Evolutionary conservation across 2,329 filamentous ascomycete species (phyloP).

Genomic region (Xylaria sp.): DNA sequence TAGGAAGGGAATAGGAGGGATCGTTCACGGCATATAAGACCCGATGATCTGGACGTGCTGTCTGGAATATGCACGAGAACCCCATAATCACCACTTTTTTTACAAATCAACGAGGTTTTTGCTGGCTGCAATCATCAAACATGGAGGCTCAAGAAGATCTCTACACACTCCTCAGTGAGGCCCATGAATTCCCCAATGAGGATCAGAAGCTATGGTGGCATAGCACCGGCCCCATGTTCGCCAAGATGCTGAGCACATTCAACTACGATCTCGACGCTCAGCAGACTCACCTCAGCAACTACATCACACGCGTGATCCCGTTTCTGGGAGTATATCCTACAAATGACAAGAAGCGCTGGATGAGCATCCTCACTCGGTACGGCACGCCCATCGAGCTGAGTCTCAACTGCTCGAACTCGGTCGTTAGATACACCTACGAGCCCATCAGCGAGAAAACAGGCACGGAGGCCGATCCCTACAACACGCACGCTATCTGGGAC

Average conservation of each 20-base stretch:
- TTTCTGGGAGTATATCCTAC: not conserved
- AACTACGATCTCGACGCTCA: not conserved
- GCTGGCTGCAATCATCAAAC: too few species aligned
- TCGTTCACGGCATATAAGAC: too few species aligned
- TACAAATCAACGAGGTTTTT: too few species aligned
- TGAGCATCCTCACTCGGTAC: not conserved
- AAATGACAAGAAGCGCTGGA: not conserved
- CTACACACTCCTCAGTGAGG: too few species aligned
- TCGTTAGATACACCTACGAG: not conserved
- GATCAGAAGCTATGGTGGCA: not conserved
- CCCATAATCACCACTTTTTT: too few species aligned
- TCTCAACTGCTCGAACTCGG: not conserved
- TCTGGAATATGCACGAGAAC: too few species aligned
- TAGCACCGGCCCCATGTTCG: not conserved
- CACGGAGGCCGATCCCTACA: not conserved
- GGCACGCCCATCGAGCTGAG: not conserved
- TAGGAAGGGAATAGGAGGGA: too few species aligned
- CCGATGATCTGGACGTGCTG: too few species aligned
- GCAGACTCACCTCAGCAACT: not conserved
- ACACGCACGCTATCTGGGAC: not conserved
- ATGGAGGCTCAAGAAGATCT: too few species aligned
- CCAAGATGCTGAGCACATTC: not conserved
- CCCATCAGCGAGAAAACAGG: not conserved
- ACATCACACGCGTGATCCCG: not conserved
- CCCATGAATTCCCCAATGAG: not conserved